Evolutionary conservation across 73 alveolate genomes (phyloP).

Genomic region (Stentor roeselii): DNA sequence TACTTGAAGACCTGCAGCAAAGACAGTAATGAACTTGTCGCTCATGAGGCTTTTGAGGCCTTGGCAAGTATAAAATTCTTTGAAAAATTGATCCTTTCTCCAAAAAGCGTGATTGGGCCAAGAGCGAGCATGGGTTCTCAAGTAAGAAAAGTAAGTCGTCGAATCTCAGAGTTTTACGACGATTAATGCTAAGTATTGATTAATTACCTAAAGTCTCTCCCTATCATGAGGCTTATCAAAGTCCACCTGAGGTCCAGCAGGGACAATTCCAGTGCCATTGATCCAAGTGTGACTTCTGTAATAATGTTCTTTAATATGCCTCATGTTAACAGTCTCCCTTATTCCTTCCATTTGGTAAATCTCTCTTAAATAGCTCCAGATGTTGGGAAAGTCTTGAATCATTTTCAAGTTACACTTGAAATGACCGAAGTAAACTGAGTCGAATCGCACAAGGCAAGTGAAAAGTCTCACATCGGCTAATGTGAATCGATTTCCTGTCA

Average conservation of each 20-base stretch:
- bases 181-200: no score
- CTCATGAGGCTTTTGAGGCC: background rate
- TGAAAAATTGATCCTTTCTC: background rate
- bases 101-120: background rate
- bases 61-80: no score
- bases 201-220: no score
- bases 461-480: slow-evolving; percentile 35
- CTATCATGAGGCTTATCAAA: slow-evolving; percentile 7
- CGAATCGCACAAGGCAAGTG: slow-evolving; percentile 53
- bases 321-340: slow-evolving; percentile 45
- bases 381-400: slow-evolving; percentile 48
- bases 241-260: background rate
- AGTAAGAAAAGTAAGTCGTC: background rate
- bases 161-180: background rate
- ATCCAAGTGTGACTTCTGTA: slow-evolving; percentile 38
- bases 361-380: slow-evolving; percentile 38
- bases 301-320: slow-evolving; percentile 53
- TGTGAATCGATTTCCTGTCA: slow-evolving; percentile 27
- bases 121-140: background rate
- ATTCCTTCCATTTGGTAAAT: slow-evolving; percentile 28
- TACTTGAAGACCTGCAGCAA: background rate
- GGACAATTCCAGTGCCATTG: slow-evolving; percentile 12
- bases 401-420: slow-evolving; percentile 56
- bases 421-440: slow-evolving; percentile 53
- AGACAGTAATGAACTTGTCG: background rate